These are phyloP conservation scores for Monilinia fructicola DNA, from an alignment of 2,329 filamentous ascomycete genomes.

Conservation along the genomic window DNA sequence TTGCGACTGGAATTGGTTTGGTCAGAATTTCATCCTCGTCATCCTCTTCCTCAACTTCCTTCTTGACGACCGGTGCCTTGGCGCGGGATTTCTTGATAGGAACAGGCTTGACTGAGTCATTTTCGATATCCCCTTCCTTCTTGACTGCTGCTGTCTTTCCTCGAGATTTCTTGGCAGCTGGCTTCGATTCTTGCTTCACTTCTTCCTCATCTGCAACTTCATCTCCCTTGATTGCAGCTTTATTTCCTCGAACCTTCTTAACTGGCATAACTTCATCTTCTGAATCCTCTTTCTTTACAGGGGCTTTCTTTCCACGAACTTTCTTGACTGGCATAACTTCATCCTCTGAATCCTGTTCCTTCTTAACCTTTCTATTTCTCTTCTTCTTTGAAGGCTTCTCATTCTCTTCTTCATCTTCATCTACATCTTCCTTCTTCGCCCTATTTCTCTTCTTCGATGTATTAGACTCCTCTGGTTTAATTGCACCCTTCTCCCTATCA, in stretches of 20 bases:
- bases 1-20: background rate
- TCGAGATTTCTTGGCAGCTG: conserved; percentile 22
- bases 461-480: conserved; percentile 17
- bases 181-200: background rate
- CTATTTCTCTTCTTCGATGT: conserved; percentile 29
- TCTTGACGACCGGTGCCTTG: conserved; percentile 31
- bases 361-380: conserved; percentile 15
- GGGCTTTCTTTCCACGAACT: conserved; percentile 6
- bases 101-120: conserved; percentile 35
- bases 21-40: conserved; percentile 18
- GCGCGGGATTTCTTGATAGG: conserved; percentile 35
- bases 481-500: background rate
- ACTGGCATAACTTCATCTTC: conserved; percentile 34
- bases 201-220: conserved; percentile 5
- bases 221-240: conserved; percentile 12
- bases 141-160: conserved; percentile 28
- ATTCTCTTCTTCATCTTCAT: conserved; percentile 25
- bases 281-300: conserved; percentile 19
- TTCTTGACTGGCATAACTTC: conserved; percentile 40
- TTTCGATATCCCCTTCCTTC: conserved; percentile 34
- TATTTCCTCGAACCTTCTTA: conserved; percentile 33
- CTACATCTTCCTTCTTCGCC: conserved; percentile 17
- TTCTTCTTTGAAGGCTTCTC: conserved; percentile 18
- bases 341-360: conserved; percentile 16
- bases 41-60: conserved; percentile 25